phyloP scores from a whole-genome alignment of 371 early-diverging fungal genomes.

The Cokeromyces recurvatus region DNA sequence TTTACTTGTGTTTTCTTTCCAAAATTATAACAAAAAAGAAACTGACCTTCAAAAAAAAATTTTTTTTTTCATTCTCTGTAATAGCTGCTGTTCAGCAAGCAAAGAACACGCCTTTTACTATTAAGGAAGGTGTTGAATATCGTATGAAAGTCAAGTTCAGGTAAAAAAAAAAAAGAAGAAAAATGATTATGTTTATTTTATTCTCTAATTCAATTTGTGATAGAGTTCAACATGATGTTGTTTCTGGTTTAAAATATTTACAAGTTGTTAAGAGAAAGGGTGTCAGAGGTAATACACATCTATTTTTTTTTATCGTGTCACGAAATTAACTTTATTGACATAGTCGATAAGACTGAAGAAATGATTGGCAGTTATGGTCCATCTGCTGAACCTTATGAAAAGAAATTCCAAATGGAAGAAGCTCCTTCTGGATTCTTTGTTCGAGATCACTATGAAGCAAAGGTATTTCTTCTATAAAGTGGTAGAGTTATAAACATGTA shows the following conservation, averaged over 20 bases:
- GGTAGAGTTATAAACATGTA: no score
- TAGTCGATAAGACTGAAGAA: slow-evolving; percentile 90
- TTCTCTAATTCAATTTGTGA: neutral
- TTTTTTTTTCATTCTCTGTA: neutral
- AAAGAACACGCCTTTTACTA: slow-evolving; percentile 71
- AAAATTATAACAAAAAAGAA: no score
- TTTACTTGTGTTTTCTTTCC: no score
- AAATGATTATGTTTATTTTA: neutral
- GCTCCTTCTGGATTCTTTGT: slow-evolving; percentile 91
- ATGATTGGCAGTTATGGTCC: slow-evolving; percentile 97
- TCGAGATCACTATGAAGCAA: slow-evolving; percentile 86
- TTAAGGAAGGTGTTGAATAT: slow-evolving; percentile 96
- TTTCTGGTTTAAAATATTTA: slow-evolving; percentile 92
- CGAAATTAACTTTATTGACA: neutral
- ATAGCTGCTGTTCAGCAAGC: slow-evolving; percentile 55
- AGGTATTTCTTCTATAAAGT: slow-evolving; percentile 32
- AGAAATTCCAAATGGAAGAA: slow-evolving; percentile 79
- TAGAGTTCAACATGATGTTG: slow-evolving; percentile 91
- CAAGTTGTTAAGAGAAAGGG: slow-evolving; percentile 91
- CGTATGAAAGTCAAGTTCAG: slow-evolving; percentile 89
- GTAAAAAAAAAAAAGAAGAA: slow-evolving; percentile 27
- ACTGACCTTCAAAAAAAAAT: neutral
- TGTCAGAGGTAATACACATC: slow-evolving; percentile 50
- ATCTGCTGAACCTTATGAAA: slow-evolving; percentile 67
- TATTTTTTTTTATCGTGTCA: neutral